phyloP scores from a whole-genome alignment of 2,329 filamentous ascomycete genomes.

The Paraconiothyrium brasiliense region DNA sequence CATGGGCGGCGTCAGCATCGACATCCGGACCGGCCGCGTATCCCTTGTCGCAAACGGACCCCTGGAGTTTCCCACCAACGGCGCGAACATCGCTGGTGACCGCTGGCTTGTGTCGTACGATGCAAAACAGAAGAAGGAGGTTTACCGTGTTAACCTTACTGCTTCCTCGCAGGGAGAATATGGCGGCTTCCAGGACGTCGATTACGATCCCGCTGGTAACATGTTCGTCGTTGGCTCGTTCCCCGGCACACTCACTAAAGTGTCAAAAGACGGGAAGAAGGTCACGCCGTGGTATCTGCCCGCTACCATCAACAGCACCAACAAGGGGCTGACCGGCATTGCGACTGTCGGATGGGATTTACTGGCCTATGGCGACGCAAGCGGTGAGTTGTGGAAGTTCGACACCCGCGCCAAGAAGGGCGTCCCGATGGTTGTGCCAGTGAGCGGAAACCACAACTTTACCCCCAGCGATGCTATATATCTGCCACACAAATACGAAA shows the following conservation, averaged over 20 bases:
- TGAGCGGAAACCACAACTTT: slow-evolving; percentile 21
- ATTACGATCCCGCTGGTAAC: slow-evolving; percentile 28
- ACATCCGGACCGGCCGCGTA: slow-evolving; percentile 21
- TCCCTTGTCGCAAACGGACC: slow-evolving; percentile 26
- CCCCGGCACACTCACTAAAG: slow-evolving; percentile 24
- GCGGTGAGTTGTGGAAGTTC: slow-evolving; percentile 21
- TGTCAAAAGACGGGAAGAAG: slow-evolving; percentile 21
- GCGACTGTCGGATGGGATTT: slow-evolving; percentile 22
- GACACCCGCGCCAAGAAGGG: slow-evolving; percentile 24
- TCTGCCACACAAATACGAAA: slow-evolving; percentile 21
- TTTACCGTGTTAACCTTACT: slow-evolving; percentile 33
- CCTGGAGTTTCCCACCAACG: slow-evolving; percentile 20
- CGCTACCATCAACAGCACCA: slow-evolving; percentile 18
- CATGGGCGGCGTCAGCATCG: slow-evolving; percentile 25
- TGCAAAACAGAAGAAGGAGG: slow-evolving; percentile 10
- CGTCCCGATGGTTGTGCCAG: slow-evolving; percentile 15
- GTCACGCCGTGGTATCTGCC: slow-evolving; percentile 27
- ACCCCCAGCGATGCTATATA: slow-evolving; percentile 23
- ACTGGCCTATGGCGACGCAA: slow-evolving; percentile 23
- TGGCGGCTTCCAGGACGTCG: slow-evolving; percentile 33
- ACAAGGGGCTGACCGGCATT: slow-evolving; percentile 27
- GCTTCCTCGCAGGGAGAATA: slow-evolving; percentile 21
- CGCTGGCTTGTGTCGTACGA: slow-evolving; percentile 30
- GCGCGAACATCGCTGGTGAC: slow-evolving; percentile 28
- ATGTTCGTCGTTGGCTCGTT: slow-evolving; percentile 30